Percentiles rank a stretch among this genome's conserved stretches.
phyloP scores from a whole-genome alignment of 164 flowering plant species.

The Amborella trichopoda region DNA sequence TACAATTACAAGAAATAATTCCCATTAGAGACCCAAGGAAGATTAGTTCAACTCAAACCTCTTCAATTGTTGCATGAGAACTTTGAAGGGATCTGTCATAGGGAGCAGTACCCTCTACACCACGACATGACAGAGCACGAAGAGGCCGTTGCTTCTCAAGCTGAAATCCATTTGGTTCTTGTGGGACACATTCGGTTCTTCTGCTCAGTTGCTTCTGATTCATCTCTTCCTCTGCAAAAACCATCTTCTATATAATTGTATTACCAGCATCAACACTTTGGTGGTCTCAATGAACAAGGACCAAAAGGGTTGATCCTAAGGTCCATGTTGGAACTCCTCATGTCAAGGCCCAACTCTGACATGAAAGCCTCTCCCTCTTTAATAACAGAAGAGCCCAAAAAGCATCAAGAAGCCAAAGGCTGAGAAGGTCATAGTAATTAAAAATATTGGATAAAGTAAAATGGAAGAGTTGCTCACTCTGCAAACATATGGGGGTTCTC shows the following conservation, averaged over 20 bases:
- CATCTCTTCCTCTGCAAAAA: constrained; percentile 38
- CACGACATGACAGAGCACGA: constrained; percentile 17
- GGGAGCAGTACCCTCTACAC: constrained; percentile 12
- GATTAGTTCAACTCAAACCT: constrained; percentile 27
- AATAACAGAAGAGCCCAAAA: constrained; percentile 44
- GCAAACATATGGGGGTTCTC: constrained; percentile 30
- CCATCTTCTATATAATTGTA: constrained; percentile 45
- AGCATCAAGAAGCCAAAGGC: background rate
- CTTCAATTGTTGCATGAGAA: constrained; percentile 36
- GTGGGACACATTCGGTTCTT: constrained; percentile 18
- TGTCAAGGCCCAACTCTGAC: constrained; percentile 30
- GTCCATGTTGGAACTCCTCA: constrained; percentile 32
- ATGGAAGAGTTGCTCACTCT: constrained; percentile 31
- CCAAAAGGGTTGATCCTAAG: constrained; percentile 30
- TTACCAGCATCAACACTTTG: constrained; percentile 14
- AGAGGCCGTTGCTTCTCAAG: constrained; percentile 25
- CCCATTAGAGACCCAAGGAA: background rate
- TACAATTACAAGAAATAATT: constrained; percentile 6
- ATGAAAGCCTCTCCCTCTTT: constrained; percentile 28
- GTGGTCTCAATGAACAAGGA: constrained; percentile 33
- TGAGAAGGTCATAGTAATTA: constrained; percentile 2
- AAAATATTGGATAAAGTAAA: background rate
- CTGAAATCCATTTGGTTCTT: constrained; percentile 22
- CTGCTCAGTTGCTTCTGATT: constrained; percentile 15
- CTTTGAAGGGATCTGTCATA: constrained; percentile 11